A percentile compares a stretch with the other conserved stretches of the same genome.
Conservation (phyloP, 2,329 filamentous ascomycete genomes). For the Claviceps quebecensis region DNA sequence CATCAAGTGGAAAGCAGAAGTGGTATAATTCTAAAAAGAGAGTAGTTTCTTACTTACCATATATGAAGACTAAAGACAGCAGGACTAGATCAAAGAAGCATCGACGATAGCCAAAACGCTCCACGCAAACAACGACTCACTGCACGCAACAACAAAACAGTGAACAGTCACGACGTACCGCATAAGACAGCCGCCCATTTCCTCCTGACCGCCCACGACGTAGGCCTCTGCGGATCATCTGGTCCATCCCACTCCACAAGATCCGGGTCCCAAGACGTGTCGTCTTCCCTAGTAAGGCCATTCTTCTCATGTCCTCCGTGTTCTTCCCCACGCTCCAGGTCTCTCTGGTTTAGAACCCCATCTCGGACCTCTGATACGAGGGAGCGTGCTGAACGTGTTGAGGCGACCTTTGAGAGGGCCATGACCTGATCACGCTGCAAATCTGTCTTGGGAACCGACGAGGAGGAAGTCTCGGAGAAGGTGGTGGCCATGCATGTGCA, state of each 20-base stretch:
- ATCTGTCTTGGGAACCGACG: too few species aligned
- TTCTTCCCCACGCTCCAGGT: background rate
- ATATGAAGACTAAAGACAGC: too few species aligned
- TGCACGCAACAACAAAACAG: too few species aligned
- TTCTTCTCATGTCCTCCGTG: background rate
- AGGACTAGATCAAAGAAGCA: too few species aligned
- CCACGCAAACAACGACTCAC: too few species aligned
- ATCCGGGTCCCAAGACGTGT: background rate
- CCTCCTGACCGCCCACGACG: background rate
- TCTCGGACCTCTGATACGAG: background rate
- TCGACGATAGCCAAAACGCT: too few species aligned
- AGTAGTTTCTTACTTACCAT: too few species aligned
- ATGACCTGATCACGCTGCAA: too few species aligned
- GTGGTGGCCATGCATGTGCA: too few species aligned
- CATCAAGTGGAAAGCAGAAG: too few species aligned
- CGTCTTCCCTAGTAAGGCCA: background rate
- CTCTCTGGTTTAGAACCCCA: background rate
- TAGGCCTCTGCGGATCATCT: background rate
- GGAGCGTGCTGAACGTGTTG: background rate
- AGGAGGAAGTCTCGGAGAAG: too few species aligned
- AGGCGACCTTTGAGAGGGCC: background rate
- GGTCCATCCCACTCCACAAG: background rate
- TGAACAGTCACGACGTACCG: background rate
- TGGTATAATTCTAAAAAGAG: too few species aligned
- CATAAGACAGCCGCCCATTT: background rate